A percentile compares a stretch with the other conserved stretches of the same genome.
These are phyloP conservation scores for Rhodosporidiobolus sp. DNA, from an alignment of 768 basidiomycete genomes.

Conservation along the genomic window DNA sequence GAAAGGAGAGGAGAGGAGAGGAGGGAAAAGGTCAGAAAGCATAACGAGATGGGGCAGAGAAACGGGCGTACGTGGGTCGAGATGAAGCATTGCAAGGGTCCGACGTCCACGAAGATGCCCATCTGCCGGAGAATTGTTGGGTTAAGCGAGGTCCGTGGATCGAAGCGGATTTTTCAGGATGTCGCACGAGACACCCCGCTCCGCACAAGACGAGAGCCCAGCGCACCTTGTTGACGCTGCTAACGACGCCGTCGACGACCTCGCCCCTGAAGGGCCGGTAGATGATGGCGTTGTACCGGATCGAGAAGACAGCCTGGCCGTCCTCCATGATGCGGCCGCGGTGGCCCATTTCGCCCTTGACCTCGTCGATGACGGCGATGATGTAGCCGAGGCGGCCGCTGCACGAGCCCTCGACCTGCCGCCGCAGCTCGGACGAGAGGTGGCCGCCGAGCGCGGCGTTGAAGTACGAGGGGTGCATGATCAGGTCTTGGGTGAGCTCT, in stretches of 20 bases:
- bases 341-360: constrained; percentile 23
- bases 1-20: background rate
- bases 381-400: constrained; percentile 92
- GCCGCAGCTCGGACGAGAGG: constrained; percentile 86
- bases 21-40: background rate
- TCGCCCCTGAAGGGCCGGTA: constrained; percentile 99
- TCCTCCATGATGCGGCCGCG: constrained; percentile 41
- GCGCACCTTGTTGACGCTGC: constrained; percentile 88
- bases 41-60: background rate
- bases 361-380: constrained; percentile 73
- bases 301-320: constrained; percentile 93
- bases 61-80: constrained; percentile 87
- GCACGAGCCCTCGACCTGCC: constrained; percentile 96
- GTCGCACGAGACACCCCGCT: background rate
- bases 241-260: constrained; percentile 93
- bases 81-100: constrained; percentile 89
- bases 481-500: constrained; percentile 94
- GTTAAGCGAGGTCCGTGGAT: too few species aligned
- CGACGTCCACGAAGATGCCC: constrained; percentile 97
- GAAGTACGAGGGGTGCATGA: constrained; percentile 96
- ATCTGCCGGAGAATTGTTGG: constrained; percentile 58
- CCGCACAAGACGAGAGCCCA: background rate
- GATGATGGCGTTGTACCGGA: constrained; percentile 90
- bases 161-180: background rate
- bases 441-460: constrained; percentile 92